Percentiles rank a stretch among this genome's conserved stretches.
These are phyloP conservation scores for Sclerotinia nivalis DNA, from an alignment of 2,329 filamentous ascomycete genomes.

Conservation along the genomic window DNA sequence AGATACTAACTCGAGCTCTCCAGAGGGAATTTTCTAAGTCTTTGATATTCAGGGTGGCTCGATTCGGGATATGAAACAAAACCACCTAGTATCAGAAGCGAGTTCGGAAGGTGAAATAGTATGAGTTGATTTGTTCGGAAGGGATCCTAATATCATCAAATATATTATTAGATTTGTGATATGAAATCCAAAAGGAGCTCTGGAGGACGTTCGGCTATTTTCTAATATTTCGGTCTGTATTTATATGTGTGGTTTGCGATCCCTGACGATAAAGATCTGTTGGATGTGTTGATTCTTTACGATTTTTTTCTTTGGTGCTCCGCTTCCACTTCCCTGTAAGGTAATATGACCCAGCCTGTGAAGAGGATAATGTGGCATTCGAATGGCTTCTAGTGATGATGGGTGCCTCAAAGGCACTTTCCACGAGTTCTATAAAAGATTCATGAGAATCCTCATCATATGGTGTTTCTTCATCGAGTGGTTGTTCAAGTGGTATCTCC, in stretches of 20 bases:
- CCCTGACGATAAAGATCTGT: background rate
- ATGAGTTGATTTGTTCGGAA: too few species aligned
- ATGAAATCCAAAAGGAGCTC: too few species aligned
- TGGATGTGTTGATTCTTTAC: background rate
- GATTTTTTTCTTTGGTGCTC: background rate
- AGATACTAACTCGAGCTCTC: too few species aligned
- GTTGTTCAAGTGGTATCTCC: background rate
- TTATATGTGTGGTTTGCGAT: background rate
- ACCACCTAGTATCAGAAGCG: too few species aligned
- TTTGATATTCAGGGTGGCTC: too few species aligned
- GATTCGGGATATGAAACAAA: too few species aligned
- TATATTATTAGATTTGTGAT: too few species aligned
- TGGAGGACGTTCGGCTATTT: too few species aligned
- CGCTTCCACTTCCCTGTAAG: too few species aligned
- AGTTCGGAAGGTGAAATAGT: too few species aligned
- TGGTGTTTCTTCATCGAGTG: background rate
- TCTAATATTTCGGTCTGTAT: background rate
- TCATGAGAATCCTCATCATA: background rate
- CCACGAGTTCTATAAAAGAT: background rate
- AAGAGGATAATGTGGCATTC: background rate
- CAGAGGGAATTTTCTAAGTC: too few species aligned
- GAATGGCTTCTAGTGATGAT: background rate
- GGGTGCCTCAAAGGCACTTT: background rate
- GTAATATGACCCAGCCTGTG: background rate
- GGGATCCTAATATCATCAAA: too few species aligned